Evolutionary conservation across 805 yeast species (phyloP), one percentile per base, ranked within the genome.

Genomic region (Cyberlindnera suaveolens): DNA sequence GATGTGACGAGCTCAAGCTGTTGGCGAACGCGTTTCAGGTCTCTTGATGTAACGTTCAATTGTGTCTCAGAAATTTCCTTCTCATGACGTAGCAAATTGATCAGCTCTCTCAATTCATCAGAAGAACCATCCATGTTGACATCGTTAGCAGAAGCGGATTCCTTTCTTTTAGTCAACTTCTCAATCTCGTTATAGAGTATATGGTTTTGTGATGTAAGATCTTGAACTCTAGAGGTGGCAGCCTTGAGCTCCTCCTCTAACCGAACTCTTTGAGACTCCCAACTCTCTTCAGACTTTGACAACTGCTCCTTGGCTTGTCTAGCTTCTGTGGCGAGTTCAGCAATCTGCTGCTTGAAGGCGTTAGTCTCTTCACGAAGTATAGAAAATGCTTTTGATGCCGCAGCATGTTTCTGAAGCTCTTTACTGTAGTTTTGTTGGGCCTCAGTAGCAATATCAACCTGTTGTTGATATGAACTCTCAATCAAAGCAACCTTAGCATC

Each of bases 161-260:
- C 40, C 2, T 44, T 39, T 17, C 46, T 50, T 26, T 55, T 57
- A 15, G 60, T 53, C 31, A 63, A 41, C 9, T 58, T 52, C 45
- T 82, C 91, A 23, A 88, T 61, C 60, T 86, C 93, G 49, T 79
- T 80, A 46, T 82, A 72, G 15, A 87, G 65, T 5, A 85, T 67
- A 39, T 75, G 68, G 57, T 86, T 85, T 57, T 86, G 95, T n/a
- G 76, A 68, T 13, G 75, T 66, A 32, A 85, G 62, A 41, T 81
- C 89, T 18, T 74, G 70, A 20, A 75, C 54, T 47, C 78, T 74
- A 4, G 62, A 51, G 18, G 68, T 70, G 8, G 74, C 63, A 18
- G 59, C 49, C n/a, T 64, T 68, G 36, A 83, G 55, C 42, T 78
- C 77, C 35, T 69, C 72, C 42, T 74, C 78, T 23, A 70, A 60